phyloP scores from a whole-genome alignment of 176 grass and related monocot genomes.

The Cenchrus americanus region DNA sequence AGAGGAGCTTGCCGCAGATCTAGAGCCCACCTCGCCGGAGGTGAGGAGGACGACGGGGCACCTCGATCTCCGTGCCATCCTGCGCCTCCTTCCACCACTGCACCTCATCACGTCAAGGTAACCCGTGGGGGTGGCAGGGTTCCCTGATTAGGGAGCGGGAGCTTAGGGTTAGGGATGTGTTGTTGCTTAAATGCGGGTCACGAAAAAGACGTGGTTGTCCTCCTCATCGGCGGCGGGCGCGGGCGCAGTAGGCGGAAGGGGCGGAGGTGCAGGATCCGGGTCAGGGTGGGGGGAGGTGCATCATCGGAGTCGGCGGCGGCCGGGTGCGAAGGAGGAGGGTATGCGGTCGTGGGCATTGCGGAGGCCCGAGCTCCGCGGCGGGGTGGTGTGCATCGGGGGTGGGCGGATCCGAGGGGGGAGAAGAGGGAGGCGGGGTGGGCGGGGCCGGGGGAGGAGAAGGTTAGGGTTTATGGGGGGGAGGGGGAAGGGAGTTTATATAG shows the following conservation, averaged over 20 bases:
- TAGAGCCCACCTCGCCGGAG: too few relatives aligned
- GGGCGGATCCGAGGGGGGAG: too few relatives aligned
- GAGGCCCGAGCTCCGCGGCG: constrained; percentile 8
- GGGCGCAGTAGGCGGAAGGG: not conserved
- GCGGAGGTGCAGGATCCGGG: constrained; percentile 26
- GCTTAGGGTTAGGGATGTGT: not conserved
- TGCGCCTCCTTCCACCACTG: constrained; percentile 82
- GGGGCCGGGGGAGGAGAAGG: too few relatives aligned
- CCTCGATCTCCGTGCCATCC: constrained; percentile 44
- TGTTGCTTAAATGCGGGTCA: constrained; percentile 52
- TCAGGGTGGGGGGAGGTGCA: not conserved
- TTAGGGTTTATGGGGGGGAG: too few relatives aligned
- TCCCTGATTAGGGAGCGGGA: not conserved
- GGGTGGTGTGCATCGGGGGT: too few relatives aligned
- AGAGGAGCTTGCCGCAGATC: too few relatives aligned
- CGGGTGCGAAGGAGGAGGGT: not conserved
- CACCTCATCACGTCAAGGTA: not conserved
- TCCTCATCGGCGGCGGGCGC: not conserved
- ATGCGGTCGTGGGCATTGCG: constrained; percentile 36
- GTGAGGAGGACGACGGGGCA: constrained; percentile 34
- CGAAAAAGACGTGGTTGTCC: constrained; percentile 71
- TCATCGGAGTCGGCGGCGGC: constrained; percentile 5
- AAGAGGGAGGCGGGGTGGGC: too few relatives aligned
- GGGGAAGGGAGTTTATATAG: too few relatives aligned
- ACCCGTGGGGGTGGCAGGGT: not conserved